Evolutionary conservation across 1,284 basidiomycete species (phyloP), one percentile per base, ranked within the genome.

Genomic region (Prillingera fragicola): DNA sequence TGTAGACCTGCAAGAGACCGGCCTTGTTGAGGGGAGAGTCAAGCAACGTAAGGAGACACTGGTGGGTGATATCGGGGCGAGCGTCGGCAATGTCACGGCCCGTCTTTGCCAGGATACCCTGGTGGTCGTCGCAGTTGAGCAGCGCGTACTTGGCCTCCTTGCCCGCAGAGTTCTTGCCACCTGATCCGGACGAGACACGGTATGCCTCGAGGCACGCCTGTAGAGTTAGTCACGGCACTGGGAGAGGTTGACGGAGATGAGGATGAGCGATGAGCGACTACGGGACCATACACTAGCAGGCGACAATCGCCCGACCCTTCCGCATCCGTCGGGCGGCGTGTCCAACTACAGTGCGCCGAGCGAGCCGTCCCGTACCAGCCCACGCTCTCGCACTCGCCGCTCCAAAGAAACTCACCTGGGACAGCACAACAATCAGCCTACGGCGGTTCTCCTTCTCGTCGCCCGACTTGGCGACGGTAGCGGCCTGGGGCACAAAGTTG

Each of bases 21-120:
- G 94, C 89, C 74, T 97, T 97, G 80, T 99, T 99, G 43, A 98
- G 76, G 0, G 94, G 94, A 31, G 94, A 97, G 74, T 99, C 95
- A 49, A 99, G 81, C 9, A 99, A 78, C 0, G 94, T 99, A 52
- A 99, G 76, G 8, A 99, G 80, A 67, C 95, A 99, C 79, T 98
- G 95, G 71, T 99, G 94, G 0, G 95, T 98, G 64, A 98, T 98
- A 71, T 98, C 95, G 5, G 95, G 94, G 52, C 94, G 76, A 15
- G 95, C 94, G 71, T 97, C 92, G 17, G 95, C 92, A 57, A 98
- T 98, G 73, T 99, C 95, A 59, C 94, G 79, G 22, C 91, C 90
- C 4, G 92, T 96, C 74, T 96, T 97, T 7, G 95, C 94, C 48
- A 99, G 77, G 53, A 99, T 95, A 38, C 94, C 90, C 70, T 99